Evolutionary conservation across 208 protist species (phyloP).

Genomic region (Crithidia expoeki): DNA sequence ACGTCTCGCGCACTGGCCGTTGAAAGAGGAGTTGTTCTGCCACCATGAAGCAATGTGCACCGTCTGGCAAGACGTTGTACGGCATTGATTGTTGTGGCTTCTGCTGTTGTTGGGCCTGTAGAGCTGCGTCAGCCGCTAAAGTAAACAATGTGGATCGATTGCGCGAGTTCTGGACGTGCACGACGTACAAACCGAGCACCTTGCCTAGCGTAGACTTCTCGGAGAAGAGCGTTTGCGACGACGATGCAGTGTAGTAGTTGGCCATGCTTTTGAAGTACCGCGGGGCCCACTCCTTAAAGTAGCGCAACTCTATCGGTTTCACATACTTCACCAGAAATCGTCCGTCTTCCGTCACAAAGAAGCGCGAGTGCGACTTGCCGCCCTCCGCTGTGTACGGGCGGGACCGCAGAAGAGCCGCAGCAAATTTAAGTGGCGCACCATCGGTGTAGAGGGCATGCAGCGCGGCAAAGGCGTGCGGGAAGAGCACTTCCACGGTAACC

Average conservation of each 20-base stretch:
- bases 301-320: slow-evolving; percentile 68
- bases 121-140: neutral
- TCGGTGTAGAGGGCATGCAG: slow-evolving; percentile 61
- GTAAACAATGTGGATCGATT: neutral
- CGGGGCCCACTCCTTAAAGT: slow-evolving; percentile 61
- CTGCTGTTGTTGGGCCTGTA: neutral
- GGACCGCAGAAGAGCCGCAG: slow-evolving; percentile 59
- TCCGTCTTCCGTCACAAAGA: slow-evolving; percentile 70
- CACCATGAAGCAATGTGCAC: slow-evolving; percentile 65
- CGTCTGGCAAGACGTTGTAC: slow-evolving; percentile 20
- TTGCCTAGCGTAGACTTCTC: slow-evolving; percentile 31
- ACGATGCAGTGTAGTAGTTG: slow-evolving; percentile 16
- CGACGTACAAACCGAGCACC: slow-evolving; percentile 35
- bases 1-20: slow-evolving; percentile 30
- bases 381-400: slow-evolving; percentile 53
- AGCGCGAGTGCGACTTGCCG: slow-evolving; percentile 73
- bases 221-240: neutral
- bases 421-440: slow-evolving; percentile 38
- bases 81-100: slow-evolving; percentile 14
- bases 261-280: slow-evolving; percentile 72
- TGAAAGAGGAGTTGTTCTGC: slow-evolving; percentile 60
- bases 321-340: slow-evolving; percentile 78
- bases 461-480: slow-evolving; percentile 55
- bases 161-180: slow-evolving; percentile 27
- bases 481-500: slow-evolving; percentile 68